Base-by-base conservation (phyloP, 345 rosid species). In the Eucalyptus pauciflora region DNA sequence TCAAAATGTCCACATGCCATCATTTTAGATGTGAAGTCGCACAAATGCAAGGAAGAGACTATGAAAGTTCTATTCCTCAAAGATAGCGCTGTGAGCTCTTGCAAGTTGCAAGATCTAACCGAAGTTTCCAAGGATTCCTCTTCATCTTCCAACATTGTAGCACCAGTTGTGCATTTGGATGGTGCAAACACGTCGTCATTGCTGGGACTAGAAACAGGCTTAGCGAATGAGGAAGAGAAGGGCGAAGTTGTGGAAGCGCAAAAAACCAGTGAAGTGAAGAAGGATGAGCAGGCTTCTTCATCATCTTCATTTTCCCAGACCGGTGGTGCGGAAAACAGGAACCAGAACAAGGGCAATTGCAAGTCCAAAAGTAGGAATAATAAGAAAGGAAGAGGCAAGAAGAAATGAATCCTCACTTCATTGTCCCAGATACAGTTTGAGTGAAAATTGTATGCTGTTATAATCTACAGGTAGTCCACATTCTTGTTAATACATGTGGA, bases 21-120 rank as follows among this genome's bases (percentile, higher is more conserved):
- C 37, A 90, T 87, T 88, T 81, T 94, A 50, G 91, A 94, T 89
- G 87, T 92, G 92, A 91, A 56, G 85, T 54, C 24, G 56, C 80
- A 76, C 43, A 86, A 88, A 86, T 79, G 86, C 71, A 91, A 88
- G 54, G 91, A 89, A 86, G 93, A 91, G 6, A 58, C 90, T 22
- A 31, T 94, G 49, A 80, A 50, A 86, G 31, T 25, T 10, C 13
- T 92, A 60, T 92, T 92, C 79, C 90, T 93, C 10, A 48, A 71
- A 48, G 15, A 43, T 45, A 88, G 50, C 31, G 43, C 29, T 64
- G 50, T 29, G 87, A 33, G 58, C 64, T 52, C 67, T 27, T 18
- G 37, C 54, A 50, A 86, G 37, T 43, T 29, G 67, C 27, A 12
- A 49, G 41, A 51, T 41, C 14, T 50, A 43, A n/a, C 27, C 18